Evolutionary conservation across 495 filamentous ascomycete species (phyloP), one percentile per base, ranked within the genome.

Genomic region (Eremomyces bilateralis): DNA sequence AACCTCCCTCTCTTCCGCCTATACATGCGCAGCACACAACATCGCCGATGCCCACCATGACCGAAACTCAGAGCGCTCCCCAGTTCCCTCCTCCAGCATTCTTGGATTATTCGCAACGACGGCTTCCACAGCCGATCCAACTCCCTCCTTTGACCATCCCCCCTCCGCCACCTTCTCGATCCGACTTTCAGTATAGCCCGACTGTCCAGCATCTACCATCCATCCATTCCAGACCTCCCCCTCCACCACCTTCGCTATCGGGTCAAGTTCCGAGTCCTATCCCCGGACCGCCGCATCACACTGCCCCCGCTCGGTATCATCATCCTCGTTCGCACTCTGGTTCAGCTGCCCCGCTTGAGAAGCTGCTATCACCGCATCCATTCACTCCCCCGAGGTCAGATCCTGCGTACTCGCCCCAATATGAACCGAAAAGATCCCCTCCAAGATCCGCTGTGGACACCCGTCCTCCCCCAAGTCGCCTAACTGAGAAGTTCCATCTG

Each of bases 31-130:
- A 37, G 34, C 42, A 30, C 29, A 37, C 41, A 21, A 12, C 37
- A n/a, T 15, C 21, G 29, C 33, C 38, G 24, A 4, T 21, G 15
- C 17, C 46, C 38, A 37, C 38, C 28, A 53, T 53, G 50, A 44
- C 48, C 24, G 50, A 53, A 41, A 53, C 48, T 33, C 50, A 53
- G 32, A 47, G 41, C 33, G 38, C 36, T 19, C 50, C 48, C 24
- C 33, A 34, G 31, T 43, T 51, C 30, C 39, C 46, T 20, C 42
- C 45, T 16, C 46, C 48, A 5, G 38, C 38, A 11, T 42, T 48
- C 36, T 36, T 44, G 25, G 32, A 39, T 29, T 35, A 43, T 25
- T 37, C 45, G 15, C 39, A 47, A 36, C 43, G 41, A n/a, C 47
- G 46, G 4, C 38, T 48, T 15, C 46, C 47, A 15, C 46, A 42